A percentile compares a stretch with the other conserved stretches of the same genome.
Evolutionary conservation across 164 flowering plant species (phyloP).

Genomic region (Piper longum): DNA sequence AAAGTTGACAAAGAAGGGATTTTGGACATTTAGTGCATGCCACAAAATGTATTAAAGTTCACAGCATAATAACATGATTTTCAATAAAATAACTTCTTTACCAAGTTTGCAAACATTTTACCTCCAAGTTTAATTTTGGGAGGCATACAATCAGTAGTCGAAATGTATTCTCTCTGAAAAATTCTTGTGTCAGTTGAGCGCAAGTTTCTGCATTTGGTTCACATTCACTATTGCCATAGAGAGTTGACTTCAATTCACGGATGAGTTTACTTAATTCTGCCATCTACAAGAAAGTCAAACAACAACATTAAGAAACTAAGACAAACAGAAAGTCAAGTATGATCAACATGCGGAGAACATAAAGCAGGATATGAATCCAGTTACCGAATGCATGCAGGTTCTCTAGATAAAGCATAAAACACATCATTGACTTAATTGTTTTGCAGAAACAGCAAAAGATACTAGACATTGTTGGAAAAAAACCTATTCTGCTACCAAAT

Average conservation of each 20-base stretch:
- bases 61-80: neutral
- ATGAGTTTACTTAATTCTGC: slow-evolving; percentile 51
- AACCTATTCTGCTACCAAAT: too few species aligned
- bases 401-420: neutral
- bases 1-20: too few species aligned
- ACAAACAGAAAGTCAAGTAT: neutral
- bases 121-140: slow-evolving; percentile 86
- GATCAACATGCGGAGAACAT: neutral
- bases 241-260: slow-evolving; percentile 59
- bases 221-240: slow-evolving; percentile 80
- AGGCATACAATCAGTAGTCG: slow-evolving; percentile 64
- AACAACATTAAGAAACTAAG: neutral
- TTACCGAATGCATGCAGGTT: neutral
- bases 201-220: slow-evolving; percentile 93
- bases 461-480: neutral
- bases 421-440: neutral
- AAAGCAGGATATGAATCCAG: neutral
- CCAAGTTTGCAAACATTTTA: slow-evolving; percentile 10
- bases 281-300: slow-evolving; percentile 34
- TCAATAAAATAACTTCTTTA: neutral
- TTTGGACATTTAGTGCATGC: neutral
- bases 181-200: slow-evolving; percentile 81
- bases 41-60: neutral
- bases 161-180: slow-evolving; percentile 63
- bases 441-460: neutral